Evolutionary conservation across 805 yeast genomes (phyloP), one percentile per base, ranked within the genome.

Genomic region (Scheffersomyces ergatensis): DNA sequence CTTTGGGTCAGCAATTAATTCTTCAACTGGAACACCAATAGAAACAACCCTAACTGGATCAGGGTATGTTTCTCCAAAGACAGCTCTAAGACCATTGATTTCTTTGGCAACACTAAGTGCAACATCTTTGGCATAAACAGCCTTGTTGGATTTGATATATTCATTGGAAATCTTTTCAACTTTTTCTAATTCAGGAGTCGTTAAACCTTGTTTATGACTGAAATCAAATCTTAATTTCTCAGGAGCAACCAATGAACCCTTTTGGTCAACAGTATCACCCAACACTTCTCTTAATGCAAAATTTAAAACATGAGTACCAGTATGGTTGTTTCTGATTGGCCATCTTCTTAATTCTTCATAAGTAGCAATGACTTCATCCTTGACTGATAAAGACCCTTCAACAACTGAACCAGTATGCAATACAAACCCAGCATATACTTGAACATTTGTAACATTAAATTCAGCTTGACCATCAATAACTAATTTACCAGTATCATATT

Each of bases 1-100:
- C 21, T 70, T 53, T 51, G 97, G 96, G 53, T 82, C 73, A 5
- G 74, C 72, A 50, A 92, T 62, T 51, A 93, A 72, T 12, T 85
- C 93, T 19, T 86, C 89, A 33, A 93, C 89, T 35, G 96, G 82
- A 31, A 78, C 84, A 58, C 99, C 99, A 57, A 93, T 86, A 23
- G 96, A 87, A 36, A 93, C 97, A 52, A 93, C 99, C 63, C 99
- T 83, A 17, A 93, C 99, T 29, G 99, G 99, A 60, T 93, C 97
- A 33, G 99, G 99, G 60, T 93, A 93, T 3, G 96, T 89, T 74
- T 93, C 99, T 58, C 99, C 99, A 57, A 93, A 93, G 32, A 93
- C 99, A 42, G 99, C 99, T 69, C 99, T 87, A 35, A 93, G 82
- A 23, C 97, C 95, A 50, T 66, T 70, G 52, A 93, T 90, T 36